Conservation (phyloP, 179 eudicot species). For the Monotropa hypopitys region DNA sequence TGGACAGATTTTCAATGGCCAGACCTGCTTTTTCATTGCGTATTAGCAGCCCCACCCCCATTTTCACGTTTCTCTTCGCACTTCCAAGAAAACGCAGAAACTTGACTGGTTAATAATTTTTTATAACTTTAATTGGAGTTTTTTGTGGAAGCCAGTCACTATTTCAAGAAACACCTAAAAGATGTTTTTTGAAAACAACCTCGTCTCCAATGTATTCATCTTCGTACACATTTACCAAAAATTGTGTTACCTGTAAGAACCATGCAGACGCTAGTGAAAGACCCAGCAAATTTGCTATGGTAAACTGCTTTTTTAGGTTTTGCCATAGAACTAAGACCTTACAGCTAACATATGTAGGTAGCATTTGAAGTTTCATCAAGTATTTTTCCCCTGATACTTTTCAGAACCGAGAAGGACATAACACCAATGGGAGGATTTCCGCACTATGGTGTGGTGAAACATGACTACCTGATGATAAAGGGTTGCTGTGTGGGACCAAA, state of each 20-base stretch:
- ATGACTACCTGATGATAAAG: constrained; percentile 48
- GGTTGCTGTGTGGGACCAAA: constrained; percentile 62
- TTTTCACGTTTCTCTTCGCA: background rate
- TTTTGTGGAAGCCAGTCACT: too few species aligned
- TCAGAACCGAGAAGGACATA: constrained; percentile 55
- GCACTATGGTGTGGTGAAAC: constrained; percentile 54
- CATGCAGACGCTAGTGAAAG: background rate
- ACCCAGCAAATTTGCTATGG: too few species aligned
- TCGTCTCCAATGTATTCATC: background rate
- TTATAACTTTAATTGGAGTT: too few species aligned
- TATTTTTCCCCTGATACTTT: background rate
- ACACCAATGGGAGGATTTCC: constrained; percentile 71
- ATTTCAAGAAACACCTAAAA: background rate
- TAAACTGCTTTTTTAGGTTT: background rate
- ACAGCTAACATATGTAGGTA: background rate
- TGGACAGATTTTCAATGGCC: background rate
- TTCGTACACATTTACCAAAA: too few species aligned
- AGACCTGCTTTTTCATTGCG: background rate
- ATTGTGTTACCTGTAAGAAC: background rate
- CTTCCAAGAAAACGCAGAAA: background rate
- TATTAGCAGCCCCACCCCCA: background rate
- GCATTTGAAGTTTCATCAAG: background rate
- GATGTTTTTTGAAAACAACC: background rate
- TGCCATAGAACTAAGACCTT: background rate
- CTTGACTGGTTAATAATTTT: background rate